Percentiles rank a stretch among this genome's conserved stretches.
Evolutionary conservation across 2,329 filamentous ascomycete species (phyloP).

Genomic region (Fusarium cyanostomum): DNA sequence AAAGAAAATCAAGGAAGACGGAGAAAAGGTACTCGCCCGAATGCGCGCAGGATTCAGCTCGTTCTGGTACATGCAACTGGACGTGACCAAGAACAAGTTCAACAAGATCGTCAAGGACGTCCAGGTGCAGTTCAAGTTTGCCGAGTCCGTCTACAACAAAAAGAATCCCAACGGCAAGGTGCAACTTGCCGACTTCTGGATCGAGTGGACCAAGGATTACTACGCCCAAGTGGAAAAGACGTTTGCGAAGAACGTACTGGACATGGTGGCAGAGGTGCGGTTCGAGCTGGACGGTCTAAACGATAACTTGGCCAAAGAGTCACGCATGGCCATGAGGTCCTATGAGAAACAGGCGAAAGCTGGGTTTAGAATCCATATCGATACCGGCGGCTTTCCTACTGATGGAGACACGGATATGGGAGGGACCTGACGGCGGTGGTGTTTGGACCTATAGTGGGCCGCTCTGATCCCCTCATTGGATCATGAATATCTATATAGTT

Average conservation of each 20-base stretch:
- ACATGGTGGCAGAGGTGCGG: neutral
- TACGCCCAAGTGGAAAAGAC: neutral
- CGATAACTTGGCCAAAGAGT: too few relatives aligned
- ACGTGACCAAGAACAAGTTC: neutral
- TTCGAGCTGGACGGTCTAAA: too few relatives aligned
- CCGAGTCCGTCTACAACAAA: neutral
- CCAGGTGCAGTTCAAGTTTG: neutral
- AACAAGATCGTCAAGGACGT: slow-evolving; percentile 3
- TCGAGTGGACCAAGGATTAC: neutral
- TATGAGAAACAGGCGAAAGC: too few relatives aligned
- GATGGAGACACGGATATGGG: neutral
- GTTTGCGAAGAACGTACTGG: neutral
- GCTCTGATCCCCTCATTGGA: too few relatives aligned
- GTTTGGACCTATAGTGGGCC: neutral
- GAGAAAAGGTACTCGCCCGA: neutral
- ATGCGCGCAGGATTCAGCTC: neutral
- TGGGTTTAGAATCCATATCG: too few relatives aligned
- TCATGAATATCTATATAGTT: too few relatives aligned
- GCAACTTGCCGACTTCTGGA: slow-evolving; percentile 3
- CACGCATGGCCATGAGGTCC: too few relatives aligned
- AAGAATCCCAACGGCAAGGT: neutral
- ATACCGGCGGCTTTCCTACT: too few relatives aligned
- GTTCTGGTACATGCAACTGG: neutral
- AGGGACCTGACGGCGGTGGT: neutral
- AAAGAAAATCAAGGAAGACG: neutral